Evolutionary conservation across 169 alveolate genomes (phyloP), one percentile per base, ranked within the genome.

Genomic region (Eimeria praecox): DNA sequence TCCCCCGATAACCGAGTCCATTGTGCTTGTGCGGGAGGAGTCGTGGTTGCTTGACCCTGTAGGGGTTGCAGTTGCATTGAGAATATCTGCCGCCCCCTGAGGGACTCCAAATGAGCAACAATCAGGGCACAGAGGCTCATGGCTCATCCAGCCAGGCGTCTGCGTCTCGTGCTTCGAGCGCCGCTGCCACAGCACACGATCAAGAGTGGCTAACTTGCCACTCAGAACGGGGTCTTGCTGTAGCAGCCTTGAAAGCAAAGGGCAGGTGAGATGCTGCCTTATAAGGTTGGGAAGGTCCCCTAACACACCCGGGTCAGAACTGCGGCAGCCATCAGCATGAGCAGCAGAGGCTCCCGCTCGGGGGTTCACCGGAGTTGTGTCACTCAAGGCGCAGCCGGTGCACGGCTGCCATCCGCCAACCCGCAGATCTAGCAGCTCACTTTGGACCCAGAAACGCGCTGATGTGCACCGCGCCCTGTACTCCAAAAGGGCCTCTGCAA

Each of bases 201-300:
- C 93, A n/a, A 86, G 93, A 14, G 93, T 86, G 80, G 93, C 93
- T 54, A 86, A 54, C 82, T 86, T 86, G 77, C 93, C 93, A 71
- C 93, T 86, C 27, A 86, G 93, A 14, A 86, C 42, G 33, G 93
- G 93, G 49, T 86, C 93, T 62, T 86, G 93, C 80, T 86, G 93
- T 42, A 86, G 40, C 62, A 86, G 82, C 46, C 64, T 35, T 9
- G 93, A 86, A 54, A 86, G 93, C 82, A 86, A 42, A n/a, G 93
- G 93, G 59, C 93, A 86, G 18, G 93, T 86, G 64, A 86, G 93
- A 49, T 59, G 59, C 56, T 33, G 93, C 64, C 62, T 18, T 18
- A 86, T 86, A 14, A 86, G 82, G 64, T 42, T 35, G 75, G 93
- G 93, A 54, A 86, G 93, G 69, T 86, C 93, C 40, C 93, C 93